Percentiles rank a stretch among this genome's conserved stretches.
Evolutionary conservation across 1,139 yeast species (phyloP).

Genomic region (Candida mesenterica): DNA sequence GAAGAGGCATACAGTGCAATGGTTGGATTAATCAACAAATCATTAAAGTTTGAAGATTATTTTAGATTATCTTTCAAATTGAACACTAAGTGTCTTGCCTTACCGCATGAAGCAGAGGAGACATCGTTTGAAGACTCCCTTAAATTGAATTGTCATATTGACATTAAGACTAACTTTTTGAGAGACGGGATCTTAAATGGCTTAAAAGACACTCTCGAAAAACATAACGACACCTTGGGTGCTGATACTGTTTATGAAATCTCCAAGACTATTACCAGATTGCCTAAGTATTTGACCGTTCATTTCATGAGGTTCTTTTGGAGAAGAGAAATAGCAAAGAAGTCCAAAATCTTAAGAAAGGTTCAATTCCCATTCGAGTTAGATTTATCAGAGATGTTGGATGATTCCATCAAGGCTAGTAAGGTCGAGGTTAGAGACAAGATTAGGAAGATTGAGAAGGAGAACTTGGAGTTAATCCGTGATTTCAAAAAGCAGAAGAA

Average conservation of each 20-base stretch:
- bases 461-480: constrained; percentile 66
- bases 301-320: constrained; percentile 94
- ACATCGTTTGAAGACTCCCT: constrained; percentile 52
- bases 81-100: constrained; percentile 57
- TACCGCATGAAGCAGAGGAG: constrained; percentile 52
- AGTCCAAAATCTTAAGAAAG: constrained; percentile 88
- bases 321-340: constrained; percentile 88
- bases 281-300: constrained; percentile 86
- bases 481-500: constrained; percentile 71
- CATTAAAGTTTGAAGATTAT: constrained; percentile 50
- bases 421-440: constrained; percentile 76
- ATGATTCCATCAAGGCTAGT: constrained; percentile 64
- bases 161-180: constrained; percentile 79
- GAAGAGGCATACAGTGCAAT: constrained; percentile 92
- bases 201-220: constrained; percentile 73
- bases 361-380: constrained; percentile 93
- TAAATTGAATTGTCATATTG: constrained; percentile 87
- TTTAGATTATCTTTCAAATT: constrained; percentile 68
- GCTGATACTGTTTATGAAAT: constrained; percentile 71
- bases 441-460: constrained; percentile 74
- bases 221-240: constrained; percentile 68
- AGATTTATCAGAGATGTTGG: constrained; percentile 83
- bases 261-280: constrained; percentile 64
- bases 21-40: constrained; percentile 52
- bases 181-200: constrained; percentile 82